Evolutionary conservation across 108 stramenopile genomes (phyloP).

Genomic region (Chaetoceros tenuissimus): DNA sequence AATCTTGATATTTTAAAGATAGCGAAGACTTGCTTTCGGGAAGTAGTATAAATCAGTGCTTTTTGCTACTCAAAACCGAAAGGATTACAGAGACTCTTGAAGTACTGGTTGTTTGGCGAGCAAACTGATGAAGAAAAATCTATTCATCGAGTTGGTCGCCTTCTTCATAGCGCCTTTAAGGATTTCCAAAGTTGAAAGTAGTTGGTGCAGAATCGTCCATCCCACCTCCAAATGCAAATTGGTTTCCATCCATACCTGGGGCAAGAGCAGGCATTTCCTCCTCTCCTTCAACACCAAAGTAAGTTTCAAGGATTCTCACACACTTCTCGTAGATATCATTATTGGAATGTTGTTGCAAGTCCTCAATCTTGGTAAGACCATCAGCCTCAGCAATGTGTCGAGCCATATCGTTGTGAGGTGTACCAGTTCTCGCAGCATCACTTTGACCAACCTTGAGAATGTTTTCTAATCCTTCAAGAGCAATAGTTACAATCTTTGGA

Average conservation of each 20-base stretch:
- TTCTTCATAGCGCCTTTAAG: no score
- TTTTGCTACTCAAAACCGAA: no score
- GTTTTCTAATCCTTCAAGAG: constrained; percentile 96
- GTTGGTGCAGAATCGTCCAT: constrained; percentile 6
- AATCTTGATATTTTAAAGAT: no score
- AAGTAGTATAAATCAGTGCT: no score
- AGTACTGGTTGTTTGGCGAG: no score
- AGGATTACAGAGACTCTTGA: no score
- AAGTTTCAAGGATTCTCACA: constrained; percentile 86
- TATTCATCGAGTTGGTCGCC: no score
- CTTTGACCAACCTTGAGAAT: constrained; percentile 95
- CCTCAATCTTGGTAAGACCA: constrained; percentile 91
- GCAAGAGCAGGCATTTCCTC: constrained; percentile 68
- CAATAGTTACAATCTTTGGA: constrained; percentile 94
- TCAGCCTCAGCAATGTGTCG: constrained; percentile 87
- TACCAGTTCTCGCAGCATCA: constrained; percentile 66
- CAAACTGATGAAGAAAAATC: no score
- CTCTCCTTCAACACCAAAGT: constrained; percentile 90
- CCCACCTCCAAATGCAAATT: constrained; percentile 69
- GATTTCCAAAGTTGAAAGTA: background rate
- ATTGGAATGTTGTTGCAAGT: constrained; percentile 91
- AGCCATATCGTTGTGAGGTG: constrained; percentile 83
- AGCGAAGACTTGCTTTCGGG: no score
- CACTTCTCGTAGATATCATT: constrained; percentile 91
- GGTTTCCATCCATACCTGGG: constrained; percentile 55